Conservation (phyloP, 345 rosid genomes). For the Garcia nutans region DNA sequence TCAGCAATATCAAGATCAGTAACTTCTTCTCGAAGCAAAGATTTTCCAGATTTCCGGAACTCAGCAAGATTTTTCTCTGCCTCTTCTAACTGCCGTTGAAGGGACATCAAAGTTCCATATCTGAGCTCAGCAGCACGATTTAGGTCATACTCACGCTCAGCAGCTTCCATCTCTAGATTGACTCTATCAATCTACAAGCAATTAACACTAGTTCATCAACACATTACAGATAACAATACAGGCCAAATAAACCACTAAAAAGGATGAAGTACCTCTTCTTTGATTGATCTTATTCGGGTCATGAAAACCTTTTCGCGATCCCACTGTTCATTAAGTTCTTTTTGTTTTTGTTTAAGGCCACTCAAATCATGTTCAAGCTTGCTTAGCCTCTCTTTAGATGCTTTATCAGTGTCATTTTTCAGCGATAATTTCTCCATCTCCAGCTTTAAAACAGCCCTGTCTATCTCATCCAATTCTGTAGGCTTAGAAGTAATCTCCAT, state of each 20-base stretch:
- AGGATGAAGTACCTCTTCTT: conserved; percentile 69
- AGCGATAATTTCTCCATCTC: conserved; percentile 95
- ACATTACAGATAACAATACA: neutral
- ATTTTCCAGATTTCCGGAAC: conserved; percentile 64
- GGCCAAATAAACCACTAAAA: neutral
- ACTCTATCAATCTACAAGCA: conserved; percentile 77
- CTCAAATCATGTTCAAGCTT: conserved; percentile 73
- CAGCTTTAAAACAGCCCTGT: conserved; percentile 75
- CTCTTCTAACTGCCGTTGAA: conserved; percentile 82
- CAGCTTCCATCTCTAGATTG: conserved; percentile 89
- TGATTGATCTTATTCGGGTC: conserved; percentile 67
- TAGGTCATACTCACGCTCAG: conserved; percentile 84
- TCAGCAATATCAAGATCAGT: conserved; percentile 87
- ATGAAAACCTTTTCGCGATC: conserved; percentile 68
- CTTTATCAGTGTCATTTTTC: conserved; percentile 79
- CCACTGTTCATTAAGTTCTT: conserved; percentile 72
- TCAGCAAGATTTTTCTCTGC: conserved; percentile 79
- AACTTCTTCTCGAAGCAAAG: conserved; percentile 87
- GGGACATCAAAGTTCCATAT: conserved; percentile 83
- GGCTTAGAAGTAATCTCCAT: conserved; percentile 99
- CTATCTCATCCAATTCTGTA: conserved; percentile 82
- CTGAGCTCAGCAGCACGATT: conserved; percentile 90
- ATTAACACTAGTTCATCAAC: conserved; percentile 16
- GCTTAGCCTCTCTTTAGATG: conserved; percentile 77
- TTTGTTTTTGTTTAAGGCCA: conserved; percentile 65